Evolutionary conservation across 2,329 filamentous ascomycete genomes (phyloP).

Genomic region (Xylaria sp.): DNA sequence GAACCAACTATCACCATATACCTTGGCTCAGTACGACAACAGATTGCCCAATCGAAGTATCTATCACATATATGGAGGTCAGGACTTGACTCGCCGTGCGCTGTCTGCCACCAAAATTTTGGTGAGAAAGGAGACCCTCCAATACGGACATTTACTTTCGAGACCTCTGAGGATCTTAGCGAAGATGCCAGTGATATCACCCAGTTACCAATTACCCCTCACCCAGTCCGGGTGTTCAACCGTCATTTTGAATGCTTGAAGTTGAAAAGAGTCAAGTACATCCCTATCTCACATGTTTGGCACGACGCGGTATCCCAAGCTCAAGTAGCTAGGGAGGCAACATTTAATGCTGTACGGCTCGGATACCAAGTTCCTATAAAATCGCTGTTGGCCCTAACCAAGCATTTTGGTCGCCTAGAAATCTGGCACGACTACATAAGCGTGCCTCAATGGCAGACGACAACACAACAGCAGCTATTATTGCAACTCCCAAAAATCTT

Average conservation of each 20-base stretch:
- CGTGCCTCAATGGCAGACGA: slow-evolving; percentile 29
- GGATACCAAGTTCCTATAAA: slow-evolving; percentile 30
- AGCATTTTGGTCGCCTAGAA: slow-evolving; percentile 21
- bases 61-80: slow-evolving; percentile 32
- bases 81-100: slow-evolving; percentile 24
- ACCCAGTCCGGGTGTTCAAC: slow-evolving; percentile 30
- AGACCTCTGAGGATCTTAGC: slow-evolving; percentile 29
- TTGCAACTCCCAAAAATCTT: slow-evolving; percentile 29
- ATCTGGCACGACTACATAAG: slow-evolving; percentile 33
- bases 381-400: slow-evolving; percentile 23
- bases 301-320: slow-evolving; percentile 29
- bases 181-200: slow-evolving; percentile 30
- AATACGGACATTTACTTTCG: slow-evolving; percentile 31
- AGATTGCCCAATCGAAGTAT: slow-evolving; percentile 30
- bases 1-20: slow-evolving; percentile 30
- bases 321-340: slow-evolving; percentile 23
- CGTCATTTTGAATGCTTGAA: slow-evolving; percentile 33
- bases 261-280: slow-evolving; percentile 27
- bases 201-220: slow-evolving; percentile 26
- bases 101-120: slow-evolving; percentile 26
- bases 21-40: slow-evolving; percentile 29
- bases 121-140: slow-evolving; percentile 22
- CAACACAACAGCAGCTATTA: slow-evolving; percentile 27
- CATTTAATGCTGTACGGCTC: slow-evolving; percentile 17
- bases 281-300: slow-evolving; percentile 33